A percentile compares a stretch with the other conserved stretches of the same genome.
phyloP scores from a whole-genome alignment of 345 rosid genomes.

The Eucalyptus grandis region DNA sequence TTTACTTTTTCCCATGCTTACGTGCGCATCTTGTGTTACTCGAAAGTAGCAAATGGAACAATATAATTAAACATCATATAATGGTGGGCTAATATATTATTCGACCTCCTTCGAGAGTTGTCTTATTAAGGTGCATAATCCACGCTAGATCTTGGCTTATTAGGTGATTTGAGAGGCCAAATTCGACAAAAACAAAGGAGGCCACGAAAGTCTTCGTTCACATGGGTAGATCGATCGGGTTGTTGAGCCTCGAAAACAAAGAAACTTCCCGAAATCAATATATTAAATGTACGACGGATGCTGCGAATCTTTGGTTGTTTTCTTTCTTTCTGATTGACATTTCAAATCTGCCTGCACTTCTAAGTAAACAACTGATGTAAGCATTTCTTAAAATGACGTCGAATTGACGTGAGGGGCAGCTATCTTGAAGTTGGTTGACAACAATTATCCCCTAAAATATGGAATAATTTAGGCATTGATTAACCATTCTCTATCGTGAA shows the following conservation, averaged over 20 bases:
- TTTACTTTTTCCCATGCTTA: background rate
- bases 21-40: background rate
- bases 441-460: background rate
- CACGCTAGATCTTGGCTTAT: background rate
- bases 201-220: background rate
- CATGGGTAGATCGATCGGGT: background rate
- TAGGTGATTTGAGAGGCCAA: background rate
- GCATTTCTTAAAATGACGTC: background rate
- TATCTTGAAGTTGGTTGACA: background rate
- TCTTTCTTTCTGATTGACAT: background rate
- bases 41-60: background rate
- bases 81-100: background rate
- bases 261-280: background rate
- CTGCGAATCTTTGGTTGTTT: background rate
- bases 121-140: background rate
- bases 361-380: background rate
- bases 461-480: background rate
- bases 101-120: background rate
- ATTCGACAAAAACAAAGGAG: background rate
- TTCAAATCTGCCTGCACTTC: background rate
- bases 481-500: background rate
- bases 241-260: background rate
- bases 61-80: background rate
- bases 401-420: background rate
- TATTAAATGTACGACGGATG: background rate